Evolutionary conservation across 2,329 filamentous ascomycete genomes (phyloP), one percentile per base, ranked within the genome.

Genomic region (Penicillium sp.): DNA sequence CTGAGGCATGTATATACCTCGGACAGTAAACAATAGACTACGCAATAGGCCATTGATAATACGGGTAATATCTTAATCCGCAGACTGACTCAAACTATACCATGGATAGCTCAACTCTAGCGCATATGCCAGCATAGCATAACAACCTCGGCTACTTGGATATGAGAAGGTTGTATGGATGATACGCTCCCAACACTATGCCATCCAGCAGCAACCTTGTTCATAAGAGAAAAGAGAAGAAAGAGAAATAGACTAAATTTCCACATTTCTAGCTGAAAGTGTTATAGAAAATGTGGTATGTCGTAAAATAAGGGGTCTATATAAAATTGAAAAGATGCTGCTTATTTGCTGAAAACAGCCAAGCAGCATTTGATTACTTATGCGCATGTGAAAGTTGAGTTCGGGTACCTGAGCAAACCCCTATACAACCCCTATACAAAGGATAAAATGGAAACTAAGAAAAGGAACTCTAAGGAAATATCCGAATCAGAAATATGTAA

Each of bases 331-430:
- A 14, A 23, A 7, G n/a, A 20, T 20, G 18, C 3, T 20, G 11
- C 14, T 22, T 24, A 37, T n/a, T n/a, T n/a, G n/a, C 35, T 16
- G 35, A 37, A 37, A 37, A 37, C 37, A 24, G 28, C 28, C 28
- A 28, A 22, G 11, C 11, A 24, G 22, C 20, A 28, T 34, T 35
- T 26, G 42, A 40, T 34, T 22, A 38, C 28, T 34, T 22, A 38
- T 34, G 32, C 18, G 43, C 44, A 47, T 42, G 44, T 47, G 44
- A 47, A 47, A 47, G 38, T 37, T 20, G 18, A 20, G 24, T 42
- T 27, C 23, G 13, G 32, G 20, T 37, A 11, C 22, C 29, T 18
- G 20, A 28, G 13, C 20, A 23, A 22, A 6, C 11, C 18, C n/a
- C n/a, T 29, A 5, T n/a, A 20, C 16, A 18, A 9, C 37, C 29